Evolutionary conservation across 2,329 filamentous ascomycete species (phyloP).

Genomic region (Lachnellula cervina): DNA sequence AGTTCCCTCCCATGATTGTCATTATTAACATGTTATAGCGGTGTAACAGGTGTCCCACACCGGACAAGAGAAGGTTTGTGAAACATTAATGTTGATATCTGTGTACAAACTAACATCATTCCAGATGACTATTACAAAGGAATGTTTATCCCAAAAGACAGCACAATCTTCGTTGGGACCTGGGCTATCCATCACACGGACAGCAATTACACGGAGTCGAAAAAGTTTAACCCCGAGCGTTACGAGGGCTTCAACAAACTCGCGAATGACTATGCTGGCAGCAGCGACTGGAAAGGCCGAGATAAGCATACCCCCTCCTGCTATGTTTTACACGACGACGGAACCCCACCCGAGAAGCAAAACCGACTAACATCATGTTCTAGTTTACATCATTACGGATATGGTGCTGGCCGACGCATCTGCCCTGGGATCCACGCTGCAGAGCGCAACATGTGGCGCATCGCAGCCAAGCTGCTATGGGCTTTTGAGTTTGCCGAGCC

Average conservation of each 20-base stretch:
- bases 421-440: slow-evolving; percentile 49
- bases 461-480: slow-evolving; percentile 3
- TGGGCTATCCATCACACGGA: too few relatives aligned
- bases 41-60: slow-evolving; percentile 30
- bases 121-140: too few relatives aligned
- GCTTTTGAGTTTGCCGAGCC: neutral
- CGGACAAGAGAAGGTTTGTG: slow-evolving; percentile 33
- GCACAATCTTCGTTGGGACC: too few relatives aligned
- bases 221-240: slow-evolving; percentile 53
- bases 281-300: neutral
- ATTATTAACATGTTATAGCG: slow-evolving; percentile 29
- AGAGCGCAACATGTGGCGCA: neutral
- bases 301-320: slow-evolving; percentile 4
- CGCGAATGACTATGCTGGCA: neutral
- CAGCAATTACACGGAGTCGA: too few relatives aligned
- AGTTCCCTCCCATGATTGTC: slow-evolving; percentile 22
- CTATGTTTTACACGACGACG: too few relatives aligned
- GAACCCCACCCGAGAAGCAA: too few relatives aligned
- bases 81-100: slow-evolving; percentile 30
- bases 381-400: slow-evolving; percentile 27
- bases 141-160: too few relatives aligned
- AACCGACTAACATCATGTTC: too few relatives aligned
- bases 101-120: too few relatives aligned
- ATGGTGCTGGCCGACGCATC: slow-evolving; percentile 39
- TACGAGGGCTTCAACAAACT: slow-evolving; percentile 18